A percentile compares a stretch with the other conserved stretches of the same genome.
These are phyloP conservation scores for Phlebiopsis flavidoalba DNA, from an alignment of 768 basidiomycete species.

Conservation along the genomic window DNA sequence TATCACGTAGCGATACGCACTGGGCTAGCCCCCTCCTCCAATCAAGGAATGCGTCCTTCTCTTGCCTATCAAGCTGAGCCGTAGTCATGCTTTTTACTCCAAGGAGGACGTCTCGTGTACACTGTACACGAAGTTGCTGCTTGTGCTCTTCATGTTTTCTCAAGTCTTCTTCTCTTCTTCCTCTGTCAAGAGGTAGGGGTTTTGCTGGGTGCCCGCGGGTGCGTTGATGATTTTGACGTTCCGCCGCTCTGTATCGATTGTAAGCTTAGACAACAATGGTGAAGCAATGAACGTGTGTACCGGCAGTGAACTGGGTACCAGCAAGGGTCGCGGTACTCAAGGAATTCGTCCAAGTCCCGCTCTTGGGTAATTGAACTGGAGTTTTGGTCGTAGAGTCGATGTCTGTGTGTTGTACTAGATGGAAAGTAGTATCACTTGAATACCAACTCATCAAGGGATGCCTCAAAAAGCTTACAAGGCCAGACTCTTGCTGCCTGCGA, in stretches of 20 bases:
- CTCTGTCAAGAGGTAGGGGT: slow-evolving; percentile 81
- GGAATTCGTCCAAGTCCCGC: slow-evolving; percentile 91
- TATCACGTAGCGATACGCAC: slow-evolving; percentile 43
- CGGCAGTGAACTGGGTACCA: slow-evolving; percentile 93
- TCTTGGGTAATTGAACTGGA: slow-evolving; percentile 96
- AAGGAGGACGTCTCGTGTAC: slow-evolving; percentile 66
- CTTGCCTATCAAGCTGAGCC: slow-evolving; percentile 79
- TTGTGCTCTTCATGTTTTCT: slow-evolving; percentile 72
- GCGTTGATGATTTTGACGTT: slow-evolving; percentile 79
- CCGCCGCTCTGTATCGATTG: slow-evolving; percentile 49
- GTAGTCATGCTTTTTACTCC: slow-evolving; percentile 84
- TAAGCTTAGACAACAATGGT: background rate
- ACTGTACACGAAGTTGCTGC: slow-evolving; percentile 76
- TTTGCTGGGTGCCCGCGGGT: slow-evolving; percentile 47
- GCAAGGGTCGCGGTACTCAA: slow-evolving; percentile 92
- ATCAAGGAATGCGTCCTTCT: slow-evolving; percentile 85
- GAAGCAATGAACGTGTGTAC: slow-evolving; percentile 37
- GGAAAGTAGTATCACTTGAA: background rate
- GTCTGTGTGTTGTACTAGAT: slow-evolving; percentile 73
- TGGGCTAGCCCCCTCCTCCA: slow-evolving; percentile 91
- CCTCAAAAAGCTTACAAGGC: slow-evolving; percentile 46
- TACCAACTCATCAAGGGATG: background rate
- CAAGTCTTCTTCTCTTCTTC: slow-evolving; percentile 78
- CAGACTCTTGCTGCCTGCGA: slow-evolving; percentile 51
- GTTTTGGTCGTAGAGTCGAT: slow-evolving; percentile 56